Conservation (phyloP, 495 filamentous ascomycete genomes). For the Thermothielavioides terrestris region DNA sequence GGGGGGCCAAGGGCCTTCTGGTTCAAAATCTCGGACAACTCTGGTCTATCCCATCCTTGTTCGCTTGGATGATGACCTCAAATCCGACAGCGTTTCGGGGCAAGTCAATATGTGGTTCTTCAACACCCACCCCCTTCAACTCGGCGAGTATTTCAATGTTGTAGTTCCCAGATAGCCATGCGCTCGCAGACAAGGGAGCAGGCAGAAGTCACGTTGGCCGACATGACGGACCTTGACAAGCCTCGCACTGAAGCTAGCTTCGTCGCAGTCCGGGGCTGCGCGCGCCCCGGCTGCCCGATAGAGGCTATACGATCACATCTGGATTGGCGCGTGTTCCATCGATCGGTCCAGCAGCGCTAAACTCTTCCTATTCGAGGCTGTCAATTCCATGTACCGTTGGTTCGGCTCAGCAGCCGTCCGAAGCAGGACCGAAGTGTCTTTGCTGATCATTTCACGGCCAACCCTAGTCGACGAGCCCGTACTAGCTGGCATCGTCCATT, state of each 20-base stretch:
- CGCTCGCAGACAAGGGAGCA: conserved; percentile 33
- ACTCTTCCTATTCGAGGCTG: conserved; percentile 28
- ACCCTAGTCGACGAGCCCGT: not conserved
- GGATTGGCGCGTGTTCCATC: conserved; percentile 43
- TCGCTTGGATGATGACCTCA: too few species aligned
- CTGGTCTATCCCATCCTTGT: too few species aligned
- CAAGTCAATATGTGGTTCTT: too few species aligned
- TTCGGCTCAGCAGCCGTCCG: conserved; percentile 26
- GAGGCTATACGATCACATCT: conserved; percentile 28
- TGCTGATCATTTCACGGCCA: not conserved
- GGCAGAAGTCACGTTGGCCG: conserved; percentile 26
- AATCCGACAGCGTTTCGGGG: too few species aligned
- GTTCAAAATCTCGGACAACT: too few species aligned
- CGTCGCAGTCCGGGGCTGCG: conserved; percentile 27
- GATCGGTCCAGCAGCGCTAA: conserved; percentile 39
- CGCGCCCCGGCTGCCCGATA: conserved; percentile 24
- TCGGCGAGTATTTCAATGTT: too few species aligned
- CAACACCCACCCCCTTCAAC: too few species aligned
- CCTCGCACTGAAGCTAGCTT: not conserved
- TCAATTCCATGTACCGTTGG: conserved; percentile 24
- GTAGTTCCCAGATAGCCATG: conserved; percentile 23
- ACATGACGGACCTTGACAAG: not conserved
- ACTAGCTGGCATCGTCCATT: not conserved
- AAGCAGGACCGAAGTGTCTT: conserved; percentile 27
- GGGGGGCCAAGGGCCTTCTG: too few species aligned